Conservation (phyloP, 139 green algal genomes). For the Volvox reticuliferus region DNA sequence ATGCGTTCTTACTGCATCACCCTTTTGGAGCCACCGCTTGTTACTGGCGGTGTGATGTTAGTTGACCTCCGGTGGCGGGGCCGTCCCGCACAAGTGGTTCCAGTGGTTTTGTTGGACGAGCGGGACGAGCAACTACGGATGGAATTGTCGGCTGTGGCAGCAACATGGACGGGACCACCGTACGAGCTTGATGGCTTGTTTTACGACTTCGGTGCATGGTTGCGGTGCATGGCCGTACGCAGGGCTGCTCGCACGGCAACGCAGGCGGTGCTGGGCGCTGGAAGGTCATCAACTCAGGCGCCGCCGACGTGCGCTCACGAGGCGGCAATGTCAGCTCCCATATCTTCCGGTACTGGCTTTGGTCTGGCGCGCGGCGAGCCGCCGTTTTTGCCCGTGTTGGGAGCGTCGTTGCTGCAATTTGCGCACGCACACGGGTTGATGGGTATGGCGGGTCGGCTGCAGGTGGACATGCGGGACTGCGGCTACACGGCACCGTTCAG, state of each 20-base stretch:
- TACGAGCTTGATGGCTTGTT: constrained; percentile 31
- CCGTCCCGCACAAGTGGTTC: neutral
- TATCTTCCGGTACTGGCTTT: neutral
- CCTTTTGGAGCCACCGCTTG: constrained; percentile 4
- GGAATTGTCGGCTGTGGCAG: neutral
- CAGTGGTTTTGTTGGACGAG: neutral
- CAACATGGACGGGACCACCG: neutral
- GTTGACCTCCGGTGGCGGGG: constrained; percentile 22
- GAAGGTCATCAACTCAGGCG: neutral
- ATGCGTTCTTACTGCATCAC: neutral
- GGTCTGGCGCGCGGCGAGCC: neutral
- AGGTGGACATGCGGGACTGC: neutral
- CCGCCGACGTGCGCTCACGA: neutral
- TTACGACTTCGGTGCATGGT: constrained; percentile 19
- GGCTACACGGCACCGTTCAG: constrained; percentile 29
- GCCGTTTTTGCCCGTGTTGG: constrained; percentile 13
- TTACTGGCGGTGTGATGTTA: neutral
- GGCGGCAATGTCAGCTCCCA: neutral
- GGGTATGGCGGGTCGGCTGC: neutral
- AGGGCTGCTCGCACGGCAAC: neutral
- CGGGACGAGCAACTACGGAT: neutral
- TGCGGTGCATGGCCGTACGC: neutral
- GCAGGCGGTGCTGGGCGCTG: neutral
- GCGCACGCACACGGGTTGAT: neutral
- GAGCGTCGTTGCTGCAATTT: constrained; percentile 34